A percentile compares a stretch with the other conserved stretches of the same genome.
Evolutionary conservation across 768 basidiomycete species (phyloP).

Genomic region (Psilocybe cubensis): DNA sequence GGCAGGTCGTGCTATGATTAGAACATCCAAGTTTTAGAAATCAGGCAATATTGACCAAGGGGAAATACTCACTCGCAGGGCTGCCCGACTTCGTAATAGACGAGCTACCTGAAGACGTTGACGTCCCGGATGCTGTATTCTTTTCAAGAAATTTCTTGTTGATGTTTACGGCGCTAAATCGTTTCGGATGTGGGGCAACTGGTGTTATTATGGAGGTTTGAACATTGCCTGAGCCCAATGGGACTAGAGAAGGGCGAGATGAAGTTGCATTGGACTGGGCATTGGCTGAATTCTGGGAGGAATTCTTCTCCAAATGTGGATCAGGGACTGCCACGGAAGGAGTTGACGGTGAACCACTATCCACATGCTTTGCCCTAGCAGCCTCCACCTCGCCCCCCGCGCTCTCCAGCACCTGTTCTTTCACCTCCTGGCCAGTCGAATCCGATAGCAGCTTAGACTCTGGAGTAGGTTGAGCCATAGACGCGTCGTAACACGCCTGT

Average conservation of each 20-base stretch:
- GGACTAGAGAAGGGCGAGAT: slow-evolving; percentile 49
- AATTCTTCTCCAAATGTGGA: slow-evolving; percentile 25
- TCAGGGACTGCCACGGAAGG: slow-evolving; percentile 22
- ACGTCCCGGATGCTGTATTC: slow-evolving; percentile 61
- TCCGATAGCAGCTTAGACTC: slow-evolving; percentile 48
- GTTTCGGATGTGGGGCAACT: slow-evolving; percentile 67
- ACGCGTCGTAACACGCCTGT: slow-evolving; percentile 75
- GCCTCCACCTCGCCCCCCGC: slow-evolving; percentile 27
- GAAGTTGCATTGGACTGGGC: slow-evolving; percentile 29
- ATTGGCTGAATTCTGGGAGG: slow-evolving; percentile 26
- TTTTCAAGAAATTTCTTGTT: slow-evolving; percentile 98
- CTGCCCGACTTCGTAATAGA: slow-evolving; percentile 53
- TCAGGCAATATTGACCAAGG: slow-evolving; percentile 5
- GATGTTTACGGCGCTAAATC: slow-evolving; percentile 88
- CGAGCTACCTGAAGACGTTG: slow-evolving; percentile 46
- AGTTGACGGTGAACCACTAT: slow-evolving; percentile 22
- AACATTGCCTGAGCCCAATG: slow-evolving; percentile 41
- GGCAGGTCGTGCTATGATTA: slow-evolving; percentile 56
- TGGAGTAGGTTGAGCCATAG: slow-evolving; percentile 73
- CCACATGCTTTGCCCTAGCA: slow-evolving; percentile 18
- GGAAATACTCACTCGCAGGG: slow-evolving; percentile 49
- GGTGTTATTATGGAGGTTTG: slow-evolving; percentile 35
- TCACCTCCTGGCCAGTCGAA: slow-evolving; percentile 43
- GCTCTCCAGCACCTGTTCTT: slow-evolving; percentile 31
- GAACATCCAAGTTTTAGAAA: slow-evolving; percentile 12